phyloP scores from a whole-genome alignment of 768 basidiomycete genomes.

The Leccinum arenicola region DNA sequence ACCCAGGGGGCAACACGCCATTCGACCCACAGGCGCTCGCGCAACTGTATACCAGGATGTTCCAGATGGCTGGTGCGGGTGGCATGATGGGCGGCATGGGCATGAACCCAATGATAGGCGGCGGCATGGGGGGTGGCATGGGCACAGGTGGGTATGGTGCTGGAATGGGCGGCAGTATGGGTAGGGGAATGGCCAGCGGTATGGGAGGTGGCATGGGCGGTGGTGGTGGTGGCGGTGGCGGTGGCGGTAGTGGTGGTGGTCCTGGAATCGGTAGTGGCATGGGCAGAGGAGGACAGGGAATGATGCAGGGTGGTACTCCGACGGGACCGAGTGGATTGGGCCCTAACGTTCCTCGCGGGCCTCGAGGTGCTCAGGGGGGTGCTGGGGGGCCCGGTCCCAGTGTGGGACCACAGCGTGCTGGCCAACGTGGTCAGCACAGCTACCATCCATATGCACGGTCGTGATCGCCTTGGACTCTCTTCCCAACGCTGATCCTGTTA shows the following conservation, averaged over 20 bases:
- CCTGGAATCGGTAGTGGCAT: constrained; percentile 38
- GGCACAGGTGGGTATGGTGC: constrained; percentile 34
- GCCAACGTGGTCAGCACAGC: constrained; percentile 71
- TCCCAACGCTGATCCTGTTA: neutral
- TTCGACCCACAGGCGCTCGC: constrained; percentile 95
- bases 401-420: constrained; percentile 71
- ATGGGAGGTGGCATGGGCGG: constrained; percentile 44
- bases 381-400: constrained; percentile 47
- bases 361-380: constrained; percentile 55
- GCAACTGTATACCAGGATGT: constrained; percentile 93
- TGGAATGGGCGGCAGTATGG: constrained; percentile 31
- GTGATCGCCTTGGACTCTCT: constrained; percentile 9
- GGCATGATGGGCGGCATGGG: constrained; percentile 43
- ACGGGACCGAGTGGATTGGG: constrained; percentile 44
- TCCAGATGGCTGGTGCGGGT: constrained; percentile 71
- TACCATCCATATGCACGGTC: constrained; percentile 84
- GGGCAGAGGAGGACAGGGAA: constrained; percentile 38
- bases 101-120: constrained; percentile 36
- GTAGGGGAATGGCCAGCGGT: constrained; percentile 34
- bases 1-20: constrained; percentile 49
- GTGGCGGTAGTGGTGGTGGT: constrained; percentile 42
- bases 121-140: constrained; percentile 34
- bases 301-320: constrained; percentile 33
- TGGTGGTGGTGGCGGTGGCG: constrained; percentile 14
- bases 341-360: constrained; percentile 63